A percentile compares a stretch with the other conserved stretches of the same genome.
These are phyloP conservation scores for Pezicula rhizophila DNA, from an alignment of 2,329 filamentous ascomycete species.

Conservation along the genomic window DNA sequence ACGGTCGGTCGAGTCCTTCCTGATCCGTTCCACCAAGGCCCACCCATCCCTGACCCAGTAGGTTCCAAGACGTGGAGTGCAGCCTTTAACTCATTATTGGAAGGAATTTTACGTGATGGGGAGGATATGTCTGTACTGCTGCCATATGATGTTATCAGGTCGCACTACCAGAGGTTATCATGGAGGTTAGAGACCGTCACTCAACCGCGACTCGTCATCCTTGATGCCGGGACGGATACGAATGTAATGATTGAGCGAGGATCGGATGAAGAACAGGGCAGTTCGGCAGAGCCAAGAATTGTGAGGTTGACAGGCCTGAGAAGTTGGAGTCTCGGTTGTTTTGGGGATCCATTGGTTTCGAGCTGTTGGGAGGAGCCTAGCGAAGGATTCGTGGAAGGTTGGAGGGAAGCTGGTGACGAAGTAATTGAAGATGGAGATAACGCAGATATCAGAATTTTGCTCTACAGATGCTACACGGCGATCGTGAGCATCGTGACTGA, in stretches of 20 bases:
- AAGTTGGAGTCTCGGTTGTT: constrained; percentile 53
- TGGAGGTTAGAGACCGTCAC: constrained; percentile 47
- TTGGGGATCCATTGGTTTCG: constrained; percentile 53
- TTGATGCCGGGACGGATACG: constrained; percentile 44
- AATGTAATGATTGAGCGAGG: constrained; percentile 40
- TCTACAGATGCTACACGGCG: constrained; percentile 55
- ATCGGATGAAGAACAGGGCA: constrained; percentile 3
- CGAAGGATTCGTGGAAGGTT: constrained; percentile 42
- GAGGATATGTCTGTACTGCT: constrained; percentile 54
- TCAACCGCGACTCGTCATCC: constrained; percentile 44
- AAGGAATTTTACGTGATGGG: constrained; percentile 50
- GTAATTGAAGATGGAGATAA: constrained; percentile 39
- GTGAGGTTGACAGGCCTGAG: constrained; percentile 43
- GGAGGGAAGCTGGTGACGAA: constrained; percentile 17
- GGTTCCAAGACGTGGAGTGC: constrained; percentile 43
- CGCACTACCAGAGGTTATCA: constrained; percentile 43
- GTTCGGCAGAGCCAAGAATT: constrained; percentile 5
- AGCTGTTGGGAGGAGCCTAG: constrained; percentile 40
- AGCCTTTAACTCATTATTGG: constrained; percentile 51
- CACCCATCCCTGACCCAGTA: constrained; percentile 5
- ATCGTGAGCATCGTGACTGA: constrained; percentile 45
- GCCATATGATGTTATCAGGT: constrained; percentile 49
- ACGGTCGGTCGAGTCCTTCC: constrained; percentile 19
- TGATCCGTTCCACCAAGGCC: constrained; percentile 10
- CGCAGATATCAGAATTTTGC: constrained; percentile 39